Conservation (phyloP, 257 asterid genomes). For the Craterostigma plantagineum region DNA sequence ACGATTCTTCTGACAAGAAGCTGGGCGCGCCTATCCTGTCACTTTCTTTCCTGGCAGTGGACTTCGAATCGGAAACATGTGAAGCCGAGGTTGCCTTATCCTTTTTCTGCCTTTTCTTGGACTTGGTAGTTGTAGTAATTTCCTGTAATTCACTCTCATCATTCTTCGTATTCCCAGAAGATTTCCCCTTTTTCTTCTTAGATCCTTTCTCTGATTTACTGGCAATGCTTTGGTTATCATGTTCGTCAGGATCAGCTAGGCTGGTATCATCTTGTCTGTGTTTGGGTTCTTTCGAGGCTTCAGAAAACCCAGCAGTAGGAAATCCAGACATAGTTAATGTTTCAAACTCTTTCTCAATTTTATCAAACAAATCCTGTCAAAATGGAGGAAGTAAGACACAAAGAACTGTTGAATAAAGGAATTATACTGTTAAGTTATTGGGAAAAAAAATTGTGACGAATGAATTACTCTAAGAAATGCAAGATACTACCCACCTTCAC, state of each 20-base stretch:
- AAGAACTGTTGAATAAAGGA: no score
- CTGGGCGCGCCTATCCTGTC: constrained; percentile 36
- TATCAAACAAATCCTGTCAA: constrained; percentile 58
- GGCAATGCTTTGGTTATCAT: constrained; percentile 29
- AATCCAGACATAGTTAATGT: constrained; percentile 27
- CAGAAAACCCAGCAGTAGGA: constrained; percentile 23
- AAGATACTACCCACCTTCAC: constrained; percentile 48
- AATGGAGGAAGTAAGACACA: constrained; percentile 7
- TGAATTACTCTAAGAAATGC: not conserved
- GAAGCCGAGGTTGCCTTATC: constrained; percentile 40
- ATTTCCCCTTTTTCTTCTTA: constrained; percentile 75
- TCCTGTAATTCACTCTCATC: constrained; percentile 40
- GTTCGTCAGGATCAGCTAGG: constrained; percentile 35
- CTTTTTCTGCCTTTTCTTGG: constrained; percentile 68
- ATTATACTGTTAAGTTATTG: no score
- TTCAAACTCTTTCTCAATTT: constrained; percentile 63
- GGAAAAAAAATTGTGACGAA: no score
- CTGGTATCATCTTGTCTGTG: constrained; percentile 27
- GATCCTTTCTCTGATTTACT: constrained; percentile 62
- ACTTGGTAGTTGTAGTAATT: constrained; percentile 44
- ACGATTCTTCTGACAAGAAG: constrained; percentile 59
- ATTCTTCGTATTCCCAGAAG: constrained; percentile 40
- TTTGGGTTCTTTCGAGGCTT: constrained; percentile 32
- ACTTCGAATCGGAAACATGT: constrained; percentile 45
- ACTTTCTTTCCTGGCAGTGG: constrained; percentile 42